Evolutionary conservation across 257 asterid species (phyloP), one percentile per base, ranked within the genome.

Genomic region (Rehmannia glutinosa): DNA sequence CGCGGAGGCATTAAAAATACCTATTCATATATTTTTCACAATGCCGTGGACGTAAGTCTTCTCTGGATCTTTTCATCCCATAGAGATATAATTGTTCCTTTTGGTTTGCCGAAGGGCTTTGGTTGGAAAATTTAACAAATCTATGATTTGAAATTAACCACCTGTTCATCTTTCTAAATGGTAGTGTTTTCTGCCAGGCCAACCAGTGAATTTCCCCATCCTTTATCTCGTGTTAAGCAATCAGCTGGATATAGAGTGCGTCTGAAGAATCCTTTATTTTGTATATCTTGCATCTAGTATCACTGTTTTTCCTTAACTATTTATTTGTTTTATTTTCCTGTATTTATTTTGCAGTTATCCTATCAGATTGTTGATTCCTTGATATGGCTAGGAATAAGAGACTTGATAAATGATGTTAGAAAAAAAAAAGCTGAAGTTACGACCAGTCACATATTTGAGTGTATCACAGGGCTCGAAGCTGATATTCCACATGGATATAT

Each of bases 21-120:
- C 97, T 2, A 75, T 93, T 73, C 98, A 93, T 69, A 93, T 93
- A 80, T 87, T 93, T 73, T 93, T 93, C 80, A 93, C 98, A 12
- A 90, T 93, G 98, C 98, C 98, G 16, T 93, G 98, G 98, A 90
- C 98, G 97, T 90, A 85, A 90, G 97, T 80, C 77, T 74, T 58
- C 2, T 73, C 75, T 72, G 68, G 50, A 56, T 66, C 36, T 25
- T 75, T 55, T 63, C 42, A 55, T 46, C 69, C 46, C 16, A 5
- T 45, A 27, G 33, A 50, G 15, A 33, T 53, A 24, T 49, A 49
- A 58, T 43, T n/a, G 8, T 76, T 56, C 52, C n/a, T 72, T 62
- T 59, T 57, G 62, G 47, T 63, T 82, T 38, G 25, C 32, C 57
- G 41, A 23, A 75, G 62, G 56, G 33, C 28, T 69, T 21, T 13